Percentiles rank a stretch among this genome's conserved stretches.
Conservation (phyloP, 2,329 filamentous ascomycete species). For the Cladosporium sp. region DNA sequence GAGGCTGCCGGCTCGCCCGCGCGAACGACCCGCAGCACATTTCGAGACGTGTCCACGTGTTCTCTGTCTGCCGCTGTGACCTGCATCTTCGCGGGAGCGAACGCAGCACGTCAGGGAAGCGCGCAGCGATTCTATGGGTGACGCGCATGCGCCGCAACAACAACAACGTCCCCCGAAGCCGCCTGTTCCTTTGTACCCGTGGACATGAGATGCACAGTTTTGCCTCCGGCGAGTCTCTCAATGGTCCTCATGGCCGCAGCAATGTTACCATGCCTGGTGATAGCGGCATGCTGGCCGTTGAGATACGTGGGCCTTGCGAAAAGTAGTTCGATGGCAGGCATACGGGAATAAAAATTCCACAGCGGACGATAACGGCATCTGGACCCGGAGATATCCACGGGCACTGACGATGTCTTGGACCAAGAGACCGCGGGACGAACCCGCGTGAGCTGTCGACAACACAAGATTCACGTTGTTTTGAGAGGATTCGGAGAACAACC, state of each 20-base stretch:
- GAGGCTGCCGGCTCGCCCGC: no score
- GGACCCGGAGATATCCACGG: no score
- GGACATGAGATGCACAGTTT: neutral
- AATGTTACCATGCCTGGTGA: neutral
- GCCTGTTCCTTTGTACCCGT: neutral
- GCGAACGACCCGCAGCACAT: neutral
- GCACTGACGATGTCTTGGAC: no score
- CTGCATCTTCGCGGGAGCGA: neutral
- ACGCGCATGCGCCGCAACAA: neutral
- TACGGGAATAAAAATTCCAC: no score
- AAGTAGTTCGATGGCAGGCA: no score
- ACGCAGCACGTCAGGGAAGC: neutral
- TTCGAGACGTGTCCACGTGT: neutral
- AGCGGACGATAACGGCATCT: neutral
- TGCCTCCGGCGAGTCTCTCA: neutral
- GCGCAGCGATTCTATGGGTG: neutral
- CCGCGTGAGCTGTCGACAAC: neutral
- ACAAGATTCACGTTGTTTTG: neutral
- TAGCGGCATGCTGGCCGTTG: neutral
- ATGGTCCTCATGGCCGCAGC: neutral
- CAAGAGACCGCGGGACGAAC: no score
- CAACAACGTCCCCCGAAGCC: neutral
- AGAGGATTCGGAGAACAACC: neutral
- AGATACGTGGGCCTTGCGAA: neutral
- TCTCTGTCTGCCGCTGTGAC: neutral